Base-by-base conservation (phyloP, 805 yeast genomes). In the Kazachstania bromeliacearum region DNA sequence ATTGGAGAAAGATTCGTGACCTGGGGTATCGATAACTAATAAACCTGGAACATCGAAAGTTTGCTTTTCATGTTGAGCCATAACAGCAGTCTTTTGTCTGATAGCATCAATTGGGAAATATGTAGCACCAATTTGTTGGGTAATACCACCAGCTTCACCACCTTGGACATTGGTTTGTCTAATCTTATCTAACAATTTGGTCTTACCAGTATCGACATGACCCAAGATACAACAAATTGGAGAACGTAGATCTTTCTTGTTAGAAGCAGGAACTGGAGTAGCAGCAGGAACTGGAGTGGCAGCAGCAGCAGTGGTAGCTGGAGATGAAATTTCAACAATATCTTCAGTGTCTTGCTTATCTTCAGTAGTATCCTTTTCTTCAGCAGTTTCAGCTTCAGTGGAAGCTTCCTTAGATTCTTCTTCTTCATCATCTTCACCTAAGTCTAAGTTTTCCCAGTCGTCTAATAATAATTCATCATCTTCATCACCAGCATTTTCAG, bases 91-190 rank as follows among this genome's bases (percentile, higher is more conserved):
- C 68, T 92, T 92, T 56, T 77, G 77, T 62, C 79, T 79, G 54
- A 92, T 85, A 29, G 96, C 87, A 21, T 82, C 94, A 48, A 92
- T 87, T 43, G 98, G 98, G 85, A 92, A 92, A 62, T 92, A 92
- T 16, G 99, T 92, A 38, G 99, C 99, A 76, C 99, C 99, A 59
- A 92, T 92, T 67, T 92, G 99, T 73, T 92, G 99, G 46, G 99
- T 92, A 62, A 92, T 92, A 70, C 99, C 99, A 70, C 99, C 99
- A 38, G 99, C 99, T 69, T 92, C 99, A 58, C 98, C 99, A 62
- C 96, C 99, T 70, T 92, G 99, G 43, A 92, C 99, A 57, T 92
- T 92, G 28, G 97, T 92, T 69, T 89, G 96, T 69, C 99, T 89
- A 50, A 92, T 79, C 65, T 92, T 92, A 60, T 92, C 99, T 60